Evolutionary conservation across 352 stramenopile species (phyloP).

Genomic region (Thraustotheca clavata): DNA sequence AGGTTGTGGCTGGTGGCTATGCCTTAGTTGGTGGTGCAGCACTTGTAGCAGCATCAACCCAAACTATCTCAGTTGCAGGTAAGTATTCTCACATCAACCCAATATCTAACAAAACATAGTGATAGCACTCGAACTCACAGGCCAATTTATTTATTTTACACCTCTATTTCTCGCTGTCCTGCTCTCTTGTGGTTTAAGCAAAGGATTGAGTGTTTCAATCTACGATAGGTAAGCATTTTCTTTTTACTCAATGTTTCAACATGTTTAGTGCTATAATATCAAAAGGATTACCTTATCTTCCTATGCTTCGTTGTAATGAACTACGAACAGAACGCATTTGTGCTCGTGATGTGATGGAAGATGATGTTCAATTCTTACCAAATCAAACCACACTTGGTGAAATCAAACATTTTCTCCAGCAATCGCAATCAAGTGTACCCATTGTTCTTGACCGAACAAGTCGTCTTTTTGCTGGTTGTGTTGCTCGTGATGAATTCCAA

Average conservation of each 20-base stretch:
- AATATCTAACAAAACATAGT: conserved; percentile 27
- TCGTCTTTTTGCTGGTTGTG: conserved; percentile 60
- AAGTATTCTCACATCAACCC: background rate
- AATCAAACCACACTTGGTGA: conserved; percentile 63
- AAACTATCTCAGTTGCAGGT: conserved; percentile 61
- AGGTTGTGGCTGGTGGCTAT: conserved; percentile 58
- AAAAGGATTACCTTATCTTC: conserved; percentile 65
- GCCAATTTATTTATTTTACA: conserved; percentile 71
- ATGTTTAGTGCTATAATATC: conserved; percentile 19
- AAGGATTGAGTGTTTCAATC: conserved; percentile 58
- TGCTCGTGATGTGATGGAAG: conserved; percentile 61
- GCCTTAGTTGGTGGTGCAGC: conserved; percentile 68
- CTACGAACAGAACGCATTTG: conserved; percentile 26
- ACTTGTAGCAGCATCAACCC: conserved; percentile 57
- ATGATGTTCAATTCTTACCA: conserved; percentile 57
- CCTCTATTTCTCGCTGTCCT: conserved; percentile 71
- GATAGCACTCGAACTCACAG: conserved; percentile 82
- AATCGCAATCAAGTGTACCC: conserved; percentile 63
- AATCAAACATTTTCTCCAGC: conserved; percentile 55
- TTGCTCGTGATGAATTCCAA: conserved; percentile 33
- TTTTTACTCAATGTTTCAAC: no score
- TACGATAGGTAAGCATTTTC: conserved; percentile 67
- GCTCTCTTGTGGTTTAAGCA: conserved; percentile 50
- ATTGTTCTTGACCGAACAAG: conserved; percentile 54
- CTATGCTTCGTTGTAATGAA: conserved; percentile 67